phyloP scores from a whole-genome alignment of 169 alveolate genomes.

The Cytauxzoon felis region DNA sequence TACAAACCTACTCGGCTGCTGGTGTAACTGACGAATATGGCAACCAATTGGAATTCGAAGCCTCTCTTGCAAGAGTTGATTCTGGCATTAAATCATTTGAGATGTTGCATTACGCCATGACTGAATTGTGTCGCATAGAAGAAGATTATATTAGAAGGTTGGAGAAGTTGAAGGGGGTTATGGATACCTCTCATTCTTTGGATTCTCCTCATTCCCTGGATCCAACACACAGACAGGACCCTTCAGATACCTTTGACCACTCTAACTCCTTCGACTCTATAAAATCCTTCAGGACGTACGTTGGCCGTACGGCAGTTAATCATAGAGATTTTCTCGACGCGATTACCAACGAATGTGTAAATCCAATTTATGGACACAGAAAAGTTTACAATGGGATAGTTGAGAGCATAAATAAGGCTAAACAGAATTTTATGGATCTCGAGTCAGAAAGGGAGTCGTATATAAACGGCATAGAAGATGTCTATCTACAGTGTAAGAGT shows the following conservation, averaged over 20 bases:
- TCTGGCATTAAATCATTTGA: constrained; percentile 5
- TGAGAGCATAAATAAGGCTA: not conserved
- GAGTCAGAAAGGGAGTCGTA: constrained; percentile 20
- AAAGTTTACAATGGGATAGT: not conserved
- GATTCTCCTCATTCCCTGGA: constrained; percentile 25
- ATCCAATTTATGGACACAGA: not conserved
- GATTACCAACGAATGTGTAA: constrained; percentile 35
- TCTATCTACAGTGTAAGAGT: constrained; percentile 31
- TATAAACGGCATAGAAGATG: constrained; percentile 21
- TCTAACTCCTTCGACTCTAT: not conserved
- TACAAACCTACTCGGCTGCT: not conserved
- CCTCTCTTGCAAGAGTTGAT: not conserved
- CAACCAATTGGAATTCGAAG: not conserved
- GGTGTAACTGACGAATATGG: not conserved
- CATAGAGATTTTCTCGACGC: constrained; percentile 56
- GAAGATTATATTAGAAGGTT: constrained; percentile 26
- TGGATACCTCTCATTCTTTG: not conserved
- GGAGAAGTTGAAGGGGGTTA: constrained; percentile 29
- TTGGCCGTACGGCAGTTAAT: constrained; percentile 24
- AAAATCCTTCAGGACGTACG: constrained; percentile 13
- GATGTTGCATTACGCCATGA: constrained; percentile 4
- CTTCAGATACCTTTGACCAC: too few relatives aligned
- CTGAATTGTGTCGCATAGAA: constrained; percentile 39
- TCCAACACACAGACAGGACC: too few relatives aligned
- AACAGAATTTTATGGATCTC: not conserved